Percentiles rank a stretch among this genome's conserved stretches.
Conservation (phyloP, 2,329 filamentous ascomycete genomes). For the Diaporthe nobilis region DNA sequence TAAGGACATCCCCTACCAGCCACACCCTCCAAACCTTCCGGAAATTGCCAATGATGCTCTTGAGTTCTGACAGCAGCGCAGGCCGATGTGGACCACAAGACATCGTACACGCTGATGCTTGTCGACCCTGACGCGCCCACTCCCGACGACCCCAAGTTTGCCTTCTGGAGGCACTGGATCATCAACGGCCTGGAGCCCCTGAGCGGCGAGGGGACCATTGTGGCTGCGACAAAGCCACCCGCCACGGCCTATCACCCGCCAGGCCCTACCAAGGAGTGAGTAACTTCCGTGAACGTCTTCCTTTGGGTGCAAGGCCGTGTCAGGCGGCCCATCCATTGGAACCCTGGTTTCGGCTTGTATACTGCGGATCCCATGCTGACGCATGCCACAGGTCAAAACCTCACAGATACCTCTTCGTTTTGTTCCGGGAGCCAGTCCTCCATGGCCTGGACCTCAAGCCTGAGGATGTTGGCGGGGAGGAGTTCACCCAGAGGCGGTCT, state of each 20-base stretch:
- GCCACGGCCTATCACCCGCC: constrained; percentile 61
- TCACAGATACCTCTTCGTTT: constrained; percentile 62
- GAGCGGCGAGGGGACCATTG: constrained; percentile 43
- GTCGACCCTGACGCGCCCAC: constrained; percentile 69
- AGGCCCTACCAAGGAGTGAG: constrained; percentile 62
- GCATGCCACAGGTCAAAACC: constrained; percentile 57
- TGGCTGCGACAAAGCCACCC: constrained; percentile 50
- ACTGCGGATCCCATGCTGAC: neutral
- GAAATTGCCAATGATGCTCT: neutral
- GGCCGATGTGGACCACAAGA: constrained; percentile 41
- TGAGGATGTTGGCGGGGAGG: constrained; percentile 61
- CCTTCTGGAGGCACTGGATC: constrained; percentile 70
- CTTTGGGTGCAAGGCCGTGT: neutral
- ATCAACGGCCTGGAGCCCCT: constrained; percentile 56
- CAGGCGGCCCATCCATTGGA: neutral
- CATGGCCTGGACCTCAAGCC: constrained; percentile 51
- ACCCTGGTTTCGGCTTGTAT: neutral
- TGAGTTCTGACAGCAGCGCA: neutral
- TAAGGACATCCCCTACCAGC: constrained; percentile 16
- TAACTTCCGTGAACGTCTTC: constrained; percentile 14
- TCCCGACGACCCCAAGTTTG: constrained; percentile 67
- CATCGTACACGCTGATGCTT: constrained; percentile 62
- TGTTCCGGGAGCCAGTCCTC: constrained; percentile 57
- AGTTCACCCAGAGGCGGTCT: constrained; percentile 60
- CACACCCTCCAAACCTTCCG: neutral